Base-by-base conservation (phyloP, 2,329 filamentous ascomycete species). In the Claviceps maximensis region DNA sequence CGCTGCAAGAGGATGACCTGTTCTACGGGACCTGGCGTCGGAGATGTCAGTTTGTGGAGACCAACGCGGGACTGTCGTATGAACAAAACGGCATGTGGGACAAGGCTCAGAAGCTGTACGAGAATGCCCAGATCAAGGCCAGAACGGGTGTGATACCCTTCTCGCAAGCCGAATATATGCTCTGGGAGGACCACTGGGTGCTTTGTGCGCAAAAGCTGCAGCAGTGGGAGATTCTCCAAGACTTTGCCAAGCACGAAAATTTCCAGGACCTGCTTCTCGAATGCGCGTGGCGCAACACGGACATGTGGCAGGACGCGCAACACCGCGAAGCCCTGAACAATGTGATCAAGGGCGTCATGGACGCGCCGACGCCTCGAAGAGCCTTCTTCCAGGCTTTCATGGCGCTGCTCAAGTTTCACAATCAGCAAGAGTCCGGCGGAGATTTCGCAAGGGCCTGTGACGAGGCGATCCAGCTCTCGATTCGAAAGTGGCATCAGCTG, bases 41-140 rank as follows among this genome's bases (percentile, higher is more conserved):
- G 53, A 84, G 93, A 47, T 95, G 90, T 66, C 89, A 95, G 59
- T 98, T 95, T 63, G 86, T 98, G 6, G 94, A 98, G 73, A 97
- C 90, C 9, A 99, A 98, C 64, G 89, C 93, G 15, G 93, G 90
- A 1, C 74, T 99, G 8, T 98, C 93, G 0, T 98, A 96, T 61
- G 94, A 99, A 71, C 94, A 99, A 66, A 95, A 95, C 61, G 93
- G 93, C 48, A 95, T 97, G 80, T 98, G 93, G 94, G 93, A 98
- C 62, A 97, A 97, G 70, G 90, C 94, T 1, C 94, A 98, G 70
- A 87, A 87, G 63, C 85, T 96, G 73, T 98, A 97, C 67, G 93
- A 99, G 68, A 85, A 85, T 53, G 93, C 94, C 0, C 94, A 98
- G 68, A 89, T 98, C 67, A 98, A 97, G 68, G 93, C 94, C 46